These are phyloP conservation scores for Trematosphaeria pertusa DNA, from an alignment of 2,329 filamentous ascomycete species.

Conservation along the genomic window DNA sequence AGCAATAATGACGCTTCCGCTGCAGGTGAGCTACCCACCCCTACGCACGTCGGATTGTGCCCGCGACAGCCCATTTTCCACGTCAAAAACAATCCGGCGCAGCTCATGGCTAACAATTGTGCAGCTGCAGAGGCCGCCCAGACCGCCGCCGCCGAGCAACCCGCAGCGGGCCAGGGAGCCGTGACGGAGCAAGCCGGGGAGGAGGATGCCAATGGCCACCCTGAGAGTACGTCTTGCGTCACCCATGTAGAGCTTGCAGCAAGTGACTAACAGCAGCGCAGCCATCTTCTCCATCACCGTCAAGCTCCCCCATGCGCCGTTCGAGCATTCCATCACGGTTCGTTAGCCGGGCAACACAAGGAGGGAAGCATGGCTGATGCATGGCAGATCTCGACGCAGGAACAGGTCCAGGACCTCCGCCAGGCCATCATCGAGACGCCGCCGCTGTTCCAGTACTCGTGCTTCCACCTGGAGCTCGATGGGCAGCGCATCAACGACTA, in stretches of 20 bases:
- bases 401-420: conserved; percentile 96
- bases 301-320: conserved; percentile 79
- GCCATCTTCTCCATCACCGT: conserved; percentile 76
- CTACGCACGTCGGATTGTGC: conserved; percentile 19
- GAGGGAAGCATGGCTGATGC: conserved; percentile 26
- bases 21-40: conserved; percentile 39
- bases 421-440: conserved; percentile 96
- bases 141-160: conserved; percentile 30
- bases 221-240: conserved; percentile 39
- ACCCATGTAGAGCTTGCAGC: no score
- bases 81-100: background rate
- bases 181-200: conserved; percentile 29
- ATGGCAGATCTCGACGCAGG: conserved; percentile 81
- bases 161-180: conserved; percentile 24
- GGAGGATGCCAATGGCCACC: conserved; percentile 35
- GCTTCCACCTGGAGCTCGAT: conserved; percentile 95
- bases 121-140: conserved; percentile 31
- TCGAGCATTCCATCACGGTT: conserved; percentile 86
- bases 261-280: conserved; percentile 24
- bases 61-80: conserved; percentile 5
- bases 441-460: conserved; percentile 93
- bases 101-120: conserved; percentile 31
- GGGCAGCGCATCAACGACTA: conserved; percentile 94
- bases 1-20: conserved; percentile 47
- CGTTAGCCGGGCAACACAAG: conserved; percentile 12